Percentiles rank a stretch among this genome's conserved stretches.
Evolutionary conservation across 108 stramenopile genomes (phyloP).

Genomic region (Nitzschia sp.): DNA sequence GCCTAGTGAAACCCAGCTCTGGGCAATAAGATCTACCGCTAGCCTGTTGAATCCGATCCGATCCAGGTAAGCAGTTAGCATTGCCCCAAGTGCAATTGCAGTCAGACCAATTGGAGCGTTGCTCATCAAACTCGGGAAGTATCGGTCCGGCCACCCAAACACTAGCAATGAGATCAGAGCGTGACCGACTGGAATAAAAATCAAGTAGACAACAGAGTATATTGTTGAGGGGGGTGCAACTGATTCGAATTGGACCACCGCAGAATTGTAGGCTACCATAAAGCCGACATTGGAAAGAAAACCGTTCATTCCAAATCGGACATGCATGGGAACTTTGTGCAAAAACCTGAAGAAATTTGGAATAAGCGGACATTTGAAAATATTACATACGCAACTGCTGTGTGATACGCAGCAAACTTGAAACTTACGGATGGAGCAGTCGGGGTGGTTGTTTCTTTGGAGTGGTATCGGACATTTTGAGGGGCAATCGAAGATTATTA

Average conservation of each 20-base stretch:
- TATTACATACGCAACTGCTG: background rate
- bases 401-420: too few species aligned
- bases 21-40: conserved; percentile 23
- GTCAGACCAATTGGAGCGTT: conserved; percentile 87
- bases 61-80: conserved; percentile 74
- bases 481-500: conserved; percentile 5
- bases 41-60: conserved; percentile 60
- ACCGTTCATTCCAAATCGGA: conserved; percentile 81
- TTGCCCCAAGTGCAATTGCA: conserved; percentile 71
- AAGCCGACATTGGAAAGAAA: conserved; percentile 69
- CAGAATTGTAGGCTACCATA: conserved; percentile 75
- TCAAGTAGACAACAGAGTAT: conserved; percentile 67
- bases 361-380: background rate
- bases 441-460: conserved; percentile 19
- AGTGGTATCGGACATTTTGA: conserved; percentile 8
- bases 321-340: conserved; percentile 61
- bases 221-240: conserved; percentile 65
- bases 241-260: conserved; percentile 52
- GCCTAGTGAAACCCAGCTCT: conserved; percentile 21
- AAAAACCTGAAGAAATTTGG: conserved; percentile 34
- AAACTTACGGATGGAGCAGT: conserved; percentile 46
- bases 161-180: conserved; percentile 65
- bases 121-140: conserved; percentile 63
- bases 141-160: conserved; percentile 87
- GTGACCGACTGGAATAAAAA: conserved; percentile 82